Conservation (phyloP, 2,329 filamentous ascomycete species). For the Arthroderma uncinatum region DNA sequence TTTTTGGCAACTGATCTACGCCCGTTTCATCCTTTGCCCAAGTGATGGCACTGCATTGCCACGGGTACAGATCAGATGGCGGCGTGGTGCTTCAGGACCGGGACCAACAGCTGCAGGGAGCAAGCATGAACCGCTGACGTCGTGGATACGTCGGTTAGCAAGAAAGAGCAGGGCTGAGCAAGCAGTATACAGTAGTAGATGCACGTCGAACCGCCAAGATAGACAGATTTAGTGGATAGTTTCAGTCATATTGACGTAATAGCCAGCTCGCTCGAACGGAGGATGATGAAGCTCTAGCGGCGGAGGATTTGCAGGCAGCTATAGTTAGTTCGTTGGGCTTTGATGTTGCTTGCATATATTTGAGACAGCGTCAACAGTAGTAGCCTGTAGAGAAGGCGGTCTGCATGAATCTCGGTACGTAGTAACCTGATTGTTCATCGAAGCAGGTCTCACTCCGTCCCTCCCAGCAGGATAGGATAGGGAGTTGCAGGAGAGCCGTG, state of each 20-base stretch:
- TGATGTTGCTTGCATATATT: neutral
- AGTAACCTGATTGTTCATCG: neutral
- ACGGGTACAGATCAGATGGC: constrained; percentile 3
- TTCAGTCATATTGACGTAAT: constrained; percentile 3
- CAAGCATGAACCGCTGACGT: neutral
- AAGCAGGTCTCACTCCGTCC: neutral
- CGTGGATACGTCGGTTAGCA: neutral
- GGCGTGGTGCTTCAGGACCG: neutral
- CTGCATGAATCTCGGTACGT: too few relatives aligned
- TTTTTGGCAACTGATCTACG: constrained; percentile 4
- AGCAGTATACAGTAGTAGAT: neutral
- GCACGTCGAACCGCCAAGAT: neutral
- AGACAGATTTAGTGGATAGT: neutral
- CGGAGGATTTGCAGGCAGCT: too few relatives aligned
- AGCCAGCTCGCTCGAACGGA: neutral
- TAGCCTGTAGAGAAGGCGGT: neutral
- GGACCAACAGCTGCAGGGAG: neutral
- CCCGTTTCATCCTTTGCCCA: neutral
- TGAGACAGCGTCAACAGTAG: neutral
- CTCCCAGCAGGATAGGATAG: neutral
- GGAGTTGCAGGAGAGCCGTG: neutral
- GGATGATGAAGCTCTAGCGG: neutral
- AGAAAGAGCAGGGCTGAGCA: neutral
- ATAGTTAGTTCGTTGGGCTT: neutral
- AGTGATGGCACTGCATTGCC: neutral